A percentile compares a stretch with the other conserved stretches of the same genome.
Conservation (phyloP, 495 filamentous ascomycete species). For the Tuber calosporum region DNA sequence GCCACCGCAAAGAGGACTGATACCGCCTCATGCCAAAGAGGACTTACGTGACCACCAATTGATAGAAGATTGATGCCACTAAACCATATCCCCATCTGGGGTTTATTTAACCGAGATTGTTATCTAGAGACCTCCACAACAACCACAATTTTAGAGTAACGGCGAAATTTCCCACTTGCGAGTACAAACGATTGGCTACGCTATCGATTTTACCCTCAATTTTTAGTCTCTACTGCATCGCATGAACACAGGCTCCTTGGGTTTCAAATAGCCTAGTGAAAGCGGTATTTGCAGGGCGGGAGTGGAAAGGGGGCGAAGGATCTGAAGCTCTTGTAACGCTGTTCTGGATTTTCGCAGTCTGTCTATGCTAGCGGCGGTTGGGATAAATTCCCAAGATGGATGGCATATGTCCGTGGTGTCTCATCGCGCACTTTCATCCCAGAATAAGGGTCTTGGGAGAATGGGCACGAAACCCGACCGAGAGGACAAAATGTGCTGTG, state of each 20-base stretch:
- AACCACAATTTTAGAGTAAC: not conserved
- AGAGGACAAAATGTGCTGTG: too few species aligned
- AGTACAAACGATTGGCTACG: not conserved
- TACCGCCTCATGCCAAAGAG: constrained; percentile 46
- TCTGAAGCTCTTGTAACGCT: too few species aligned
- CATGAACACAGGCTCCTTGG: not conserved
- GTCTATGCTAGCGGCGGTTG: too few species aligned
- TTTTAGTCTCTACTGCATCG: not conserved
- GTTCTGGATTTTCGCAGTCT: too few species aligned
- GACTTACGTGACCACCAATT: constrained; percentile 45
- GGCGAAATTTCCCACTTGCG: not conserved
- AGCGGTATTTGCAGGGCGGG: not conserved
- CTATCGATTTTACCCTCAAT: not conserved
- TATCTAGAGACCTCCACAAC: not conserved
- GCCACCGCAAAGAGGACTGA: too few species aligned
- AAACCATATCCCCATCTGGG: constrained; percentile 38
- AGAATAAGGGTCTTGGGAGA: too few species aligned
- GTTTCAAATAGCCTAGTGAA: not conserved
- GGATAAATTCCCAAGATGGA: too few species aligned
- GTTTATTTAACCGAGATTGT: accelerated
- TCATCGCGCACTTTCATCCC: too few species aligned
- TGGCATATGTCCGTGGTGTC: too few species aligned
- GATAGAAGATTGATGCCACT: too few species aligned
- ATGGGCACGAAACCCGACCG: too few species aligned
- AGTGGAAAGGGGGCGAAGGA: too few species aligned